Evolutionary conservation across 495 filamentous ascomycete genomes (phyloP).

Genomic region (Daldinia loculata): DNA sequence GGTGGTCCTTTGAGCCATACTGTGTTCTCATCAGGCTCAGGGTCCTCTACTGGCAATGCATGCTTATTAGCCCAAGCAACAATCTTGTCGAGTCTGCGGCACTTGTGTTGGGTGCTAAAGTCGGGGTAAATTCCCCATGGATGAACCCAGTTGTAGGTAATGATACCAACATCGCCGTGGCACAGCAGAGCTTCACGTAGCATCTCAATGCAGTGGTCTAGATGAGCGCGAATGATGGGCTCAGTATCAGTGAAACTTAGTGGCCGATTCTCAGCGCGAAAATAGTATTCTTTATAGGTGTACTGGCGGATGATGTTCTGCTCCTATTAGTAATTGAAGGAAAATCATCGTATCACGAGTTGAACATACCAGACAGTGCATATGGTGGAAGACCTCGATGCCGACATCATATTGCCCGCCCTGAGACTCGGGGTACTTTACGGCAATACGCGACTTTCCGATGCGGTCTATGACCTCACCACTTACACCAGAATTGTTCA

Average conservation of each 20-base stretch:
- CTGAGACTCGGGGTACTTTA: conserved; percentile 16
- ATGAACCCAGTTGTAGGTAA: conserved; percentile 20
- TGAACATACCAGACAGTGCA: conserved; percentile 15
- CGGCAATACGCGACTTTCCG: conserved; percentile 11
- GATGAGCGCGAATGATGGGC: background rate
- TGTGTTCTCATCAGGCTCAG: conserved; percentile 14
- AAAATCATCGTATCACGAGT: background rate
- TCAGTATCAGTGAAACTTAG: background rate
- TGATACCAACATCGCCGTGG: conserved; percentile 15
- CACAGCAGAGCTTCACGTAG: conserved; percentile 10
- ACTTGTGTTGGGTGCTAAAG: conserved; percentile 14
- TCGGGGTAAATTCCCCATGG: conserved; percentile 19
- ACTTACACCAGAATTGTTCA: background rate
- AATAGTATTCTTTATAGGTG: conserved; percentile 1
- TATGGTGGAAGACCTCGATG: conserved; percentile 17
- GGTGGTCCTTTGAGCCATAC: conserved; percentile 18
- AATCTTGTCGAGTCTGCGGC: conserved; percentile 21
- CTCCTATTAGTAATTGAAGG: background rate
- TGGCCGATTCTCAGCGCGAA: background rate
- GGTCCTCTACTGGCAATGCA: conserved; percentile 5
- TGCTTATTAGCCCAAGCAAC: conserved; percentile 17
- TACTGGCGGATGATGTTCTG: background rate
- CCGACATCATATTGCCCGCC: conserved; percentile 18
- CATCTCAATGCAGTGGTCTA: conserved; percentile 4
- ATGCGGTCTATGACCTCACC: background rate